Conservation (phyloP, 345 rosid genomes). For the Aquilaria malaccensis region DNA sequence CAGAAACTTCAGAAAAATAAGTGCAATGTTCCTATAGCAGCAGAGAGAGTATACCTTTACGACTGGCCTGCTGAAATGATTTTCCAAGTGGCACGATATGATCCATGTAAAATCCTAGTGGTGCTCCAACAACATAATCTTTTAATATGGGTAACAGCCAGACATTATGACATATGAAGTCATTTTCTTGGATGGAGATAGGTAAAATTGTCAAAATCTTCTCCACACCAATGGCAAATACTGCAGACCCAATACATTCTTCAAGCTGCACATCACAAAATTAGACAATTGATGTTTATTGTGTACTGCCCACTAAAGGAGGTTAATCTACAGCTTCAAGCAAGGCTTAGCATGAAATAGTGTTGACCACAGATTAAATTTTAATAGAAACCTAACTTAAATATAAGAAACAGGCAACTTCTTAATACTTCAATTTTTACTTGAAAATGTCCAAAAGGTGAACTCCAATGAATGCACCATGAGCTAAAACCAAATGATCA, state of each 20-base stretch:
- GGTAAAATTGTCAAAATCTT: conserved; percentile 64
- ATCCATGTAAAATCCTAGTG: conserved; percentile 68
- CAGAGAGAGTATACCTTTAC: conserved; percentile 41
- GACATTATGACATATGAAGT: conserved; percentile 45
- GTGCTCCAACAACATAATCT: conserved; percentile 54
- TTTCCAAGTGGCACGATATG: conserved; percentile 83
- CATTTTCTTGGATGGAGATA: conserved; percentile 45
- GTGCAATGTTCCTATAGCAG: too few species aligned
- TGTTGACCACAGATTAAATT: neutral
- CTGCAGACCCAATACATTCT: conserved; percentile 81
- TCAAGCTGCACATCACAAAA: conserved; percentile 46
- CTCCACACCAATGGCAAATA: conserved; percentile 76
- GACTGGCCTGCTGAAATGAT: conserved; percentile 47
- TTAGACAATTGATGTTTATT: conserved; percentile 14
- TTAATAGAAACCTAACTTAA: too few species aligned
- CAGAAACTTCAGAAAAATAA: too few species aligned
- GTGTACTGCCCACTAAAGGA: conserved; percentile 7
- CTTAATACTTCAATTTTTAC: too few species aligned
- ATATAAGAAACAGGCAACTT: too few species aligned
- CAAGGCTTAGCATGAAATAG: neutral
- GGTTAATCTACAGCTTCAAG: neutral
- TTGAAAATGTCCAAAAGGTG: too few species aligned
- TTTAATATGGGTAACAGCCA: conserved; percentile 87
- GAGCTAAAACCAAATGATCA: too few species aligned
- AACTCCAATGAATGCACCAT: too few species aligned